Evolutionary conservation across 2,329 filamentous ascomycete species (phyloP).

Genomic region (Aspergillus hiratsukae): DNA sequence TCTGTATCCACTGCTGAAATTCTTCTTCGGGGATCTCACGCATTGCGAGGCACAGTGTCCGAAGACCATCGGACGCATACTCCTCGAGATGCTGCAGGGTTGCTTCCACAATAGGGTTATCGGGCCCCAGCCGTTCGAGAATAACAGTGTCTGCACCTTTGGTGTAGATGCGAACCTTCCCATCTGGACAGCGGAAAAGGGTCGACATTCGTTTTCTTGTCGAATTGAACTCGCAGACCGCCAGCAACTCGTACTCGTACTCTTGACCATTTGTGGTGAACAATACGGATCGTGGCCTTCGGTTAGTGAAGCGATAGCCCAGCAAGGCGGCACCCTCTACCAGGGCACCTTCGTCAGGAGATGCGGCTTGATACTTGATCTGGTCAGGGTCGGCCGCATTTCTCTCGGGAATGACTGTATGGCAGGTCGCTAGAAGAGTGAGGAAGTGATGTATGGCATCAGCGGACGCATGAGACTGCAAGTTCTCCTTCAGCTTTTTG

Average conservation of each 20-base stretch:
- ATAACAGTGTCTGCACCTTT: conserved; percentile 99
- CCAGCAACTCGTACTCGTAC: conserved; percentile 81
- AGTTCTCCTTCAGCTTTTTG: conserved; percentile 66
- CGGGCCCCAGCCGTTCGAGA: conserved; percentile 75
- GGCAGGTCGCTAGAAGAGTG: conserved; percentile 79
- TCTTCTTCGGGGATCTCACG: conserved; percentile 87
- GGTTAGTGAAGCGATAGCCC: conserved; percentile 84
- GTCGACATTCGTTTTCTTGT: conserved; percentile 97
- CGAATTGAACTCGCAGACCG: conserved; percentile 99
- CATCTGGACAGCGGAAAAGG: conserved; percentile 93
- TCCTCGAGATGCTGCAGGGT: conserved; percentile 96
- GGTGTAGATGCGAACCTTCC: conserved; percentile 87
- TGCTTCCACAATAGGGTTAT: conserved; percentile 82
- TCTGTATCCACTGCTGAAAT: conserved; percentile 77
- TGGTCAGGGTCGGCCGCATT: conserved; percentile 69
- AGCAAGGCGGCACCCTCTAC: conserved; percentile 83
- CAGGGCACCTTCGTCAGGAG: conserved; percentile 93
- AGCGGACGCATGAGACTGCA: conserved; percentile 55
- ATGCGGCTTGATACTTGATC: conserved; percentile 98
- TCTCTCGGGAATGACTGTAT: conserved; percentile 93
- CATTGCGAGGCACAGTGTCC: conserved; percentile 92
- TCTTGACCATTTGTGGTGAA: conserved; percentile 70
- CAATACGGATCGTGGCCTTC: conserved; percentile 83
- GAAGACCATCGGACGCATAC: conserved; percentile 91
- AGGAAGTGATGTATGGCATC: conserved; percentile 79